These are phyloP conservation scores for Heliamphora pulchella DNA, from an alignment of 179 eudicot species.

Conservation along the genomic window DNA sequence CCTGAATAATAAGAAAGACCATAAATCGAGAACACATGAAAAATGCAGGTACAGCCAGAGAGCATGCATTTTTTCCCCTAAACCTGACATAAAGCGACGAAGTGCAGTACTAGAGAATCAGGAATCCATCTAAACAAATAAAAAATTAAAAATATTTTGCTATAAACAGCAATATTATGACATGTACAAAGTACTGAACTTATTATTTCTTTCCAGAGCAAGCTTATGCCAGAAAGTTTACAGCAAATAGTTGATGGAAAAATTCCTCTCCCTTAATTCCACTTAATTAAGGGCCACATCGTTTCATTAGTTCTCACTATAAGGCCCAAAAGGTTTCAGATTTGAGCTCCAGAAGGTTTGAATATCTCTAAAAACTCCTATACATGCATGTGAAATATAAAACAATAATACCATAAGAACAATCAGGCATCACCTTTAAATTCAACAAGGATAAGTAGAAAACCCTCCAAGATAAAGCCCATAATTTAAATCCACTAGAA, in stretches of 20 bases:
- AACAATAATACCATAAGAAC: too few relatives aligned
- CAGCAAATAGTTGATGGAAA: neutral
- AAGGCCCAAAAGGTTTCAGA: neutral
- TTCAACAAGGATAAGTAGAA: too few relatives aligned
- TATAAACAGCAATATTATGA: neutral
- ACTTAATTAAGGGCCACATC: neutral
- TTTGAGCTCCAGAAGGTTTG: neutral
- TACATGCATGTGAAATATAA: too few relatives aligned
- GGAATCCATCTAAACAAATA: neutral
- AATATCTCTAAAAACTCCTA: too few relatives aligned
- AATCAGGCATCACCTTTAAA: too few relatives aligned
- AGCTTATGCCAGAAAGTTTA: neutral
- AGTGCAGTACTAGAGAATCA: neutral
- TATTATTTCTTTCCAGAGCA: neutral
- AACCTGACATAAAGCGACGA: neutral
- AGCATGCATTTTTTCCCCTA: neutral
- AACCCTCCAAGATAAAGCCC: too few relatives aligned
- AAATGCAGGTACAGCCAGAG: neutral
- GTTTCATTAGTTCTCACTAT: neutral
- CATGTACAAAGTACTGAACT: neutral
- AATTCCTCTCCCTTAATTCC: neutral
- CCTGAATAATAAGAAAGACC: constrained; percentile 39
- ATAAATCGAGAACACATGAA: neutral
- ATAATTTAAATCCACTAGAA: too few relatives aligned
- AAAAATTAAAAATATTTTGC: neutral